Evolutionary conservation across 768 basidiomycete species (phyloP).

Genomic region (Mycena epipterygia): DNA sequence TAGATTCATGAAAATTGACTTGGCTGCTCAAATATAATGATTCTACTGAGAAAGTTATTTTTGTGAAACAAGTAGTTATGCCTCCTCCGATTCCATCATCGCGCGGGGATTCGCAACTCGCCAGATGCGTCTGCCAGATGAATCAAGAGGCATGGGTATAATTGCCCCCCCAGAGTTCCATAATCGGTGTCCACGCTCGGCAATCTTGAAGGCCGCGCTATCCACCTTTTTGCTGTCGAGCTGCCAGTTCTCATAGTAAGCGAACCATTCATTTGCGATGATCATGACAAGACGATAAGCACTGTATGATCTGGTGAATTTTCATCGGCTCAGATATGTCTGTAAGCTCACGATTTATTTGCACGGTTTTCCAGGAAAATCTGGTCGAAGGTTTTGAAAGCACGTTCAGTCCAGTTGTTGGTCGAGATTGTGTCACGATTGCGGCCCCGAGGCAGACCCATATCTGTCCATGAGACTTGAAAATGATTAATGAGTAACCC

Average conservation of each 20-base stretch:
- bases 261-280: conserved; percentile 24
- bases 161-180: conserved; percentile 7
- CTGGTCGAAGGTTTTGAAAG: too few species aligned
- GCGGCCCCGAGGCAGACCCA: conserved; percentile 24
- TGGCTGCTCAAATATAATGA: too few species aligned
- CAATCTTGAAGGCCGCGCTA: conserved; percentile 6
- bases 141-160: not conserved
- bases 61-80: too few species aligned
- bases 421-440: conserved; percentile 27
- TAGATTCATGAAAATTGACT: too few species aligned
- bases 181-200: not conserved
- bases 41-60: too few species aligned
- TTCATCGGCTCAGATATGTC: not conserved
- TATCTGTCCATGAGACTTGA: conserved; percentile 25
- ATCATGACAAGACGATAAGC: conserved; percentile 20
- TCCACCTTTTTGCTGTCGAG: not conserved
- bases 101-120: not conserved
- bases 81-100: not conserved
- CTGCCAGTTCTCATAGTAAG: conserved; percentile 21
- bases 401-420: conserved; percentile 33
- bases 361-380: conserved; percentile 26
- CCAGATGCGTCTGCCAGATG: not conserved
- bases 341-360: conserved; percentile 19
- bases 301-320: not conserved
- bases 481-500: not conserved